Evolutionary conservation across 225 moss, liverwort and hornwort species (phyloP), one percentile per base, ranked within the genome.

Genomic region (Anthoceros angustus): DNA sequence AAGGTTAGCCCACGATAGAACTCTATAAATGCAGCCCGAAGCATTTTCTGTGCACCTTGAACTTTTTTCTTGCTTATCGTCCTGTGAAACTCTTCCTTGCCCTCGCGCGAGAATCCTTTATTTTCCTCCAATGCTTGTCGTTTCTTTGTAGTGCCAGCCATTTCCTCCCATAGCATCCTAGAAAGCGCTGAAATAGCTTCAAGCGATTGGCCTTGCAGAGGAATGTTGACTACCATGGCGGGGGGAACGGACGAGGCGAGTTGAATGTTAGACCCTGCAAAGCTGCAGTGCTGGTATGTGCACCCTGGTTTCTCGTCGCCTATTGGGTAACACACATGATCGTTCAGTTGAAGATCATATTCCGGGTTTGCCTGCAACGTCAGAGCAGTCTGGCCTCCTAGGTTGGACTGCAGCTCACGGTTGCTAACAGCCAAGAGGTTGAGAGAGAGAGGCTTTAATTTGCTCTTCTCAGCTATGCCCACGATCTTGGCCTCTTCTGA

Each of bases 51-150:
- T 61, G 87, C 87, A 73, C 77, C 79, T 66, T 74, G 80, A 62
- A 88, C 74, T 79, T 88, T 88, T 74, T 88, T 88, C 71, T 81
- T 78, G 71, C 78, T 83, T 42, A 80, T 76, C 55, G 55, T 18
- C 41, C 83, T 82, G 66, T 86, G 80, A 61, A 55, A 67, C 62
- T 74, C 73, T 65, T 65, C 78, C 39, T 66, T 63, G 72, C 76
- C 73, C 40, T 77, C 73, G 63, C 75, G 45, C 70, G 61, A 73
- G 70, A 12, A 41, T 66, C 21, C 77, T 75, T 83, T 18, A 20
- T 18, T 65, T 80, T 85, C 42, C 79, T 70, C 63, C 85, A 66
- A 32, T 85, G 75, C 45, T 88, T 85, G 61, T 88, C 87, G 66
- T 71, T 43, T 74, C 76, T 70, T 48, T 42, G 48, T 62, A 42